Evolutionary conservation across 306 rosid species (phyloP), one percentile per base, ranked within the genome.

Genomic region (Mimosa pudica): DNA sequence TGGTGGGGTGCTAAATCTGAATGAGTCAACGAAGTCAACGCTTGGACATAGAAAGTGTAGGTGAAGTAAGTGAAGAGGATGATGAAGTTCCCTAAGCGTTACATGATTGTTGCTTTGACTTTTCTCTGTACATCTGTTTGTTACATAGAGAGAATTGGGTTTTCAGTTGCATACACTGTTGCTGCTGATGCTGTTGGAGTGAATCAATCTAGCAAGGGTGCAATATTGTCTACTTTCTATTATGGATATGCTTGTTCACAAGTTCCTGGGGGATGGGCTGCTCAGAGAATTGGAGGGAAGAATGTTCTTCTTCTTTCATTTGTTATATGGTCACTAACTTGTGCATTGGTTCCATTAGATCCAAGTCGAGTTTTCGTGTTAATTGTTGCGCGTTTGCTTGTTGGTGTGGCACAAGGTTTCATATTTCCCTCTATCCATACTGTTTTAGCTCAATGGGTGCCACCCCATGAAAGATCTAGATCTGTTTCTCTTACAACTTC

Each of bases 401-500:
- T 95, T 63, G 99, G 98, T 35, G 93, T 95, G 4, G 92, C 98
- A 1, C 99, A 95, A 70, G 99, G 99, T 0, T 95, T 95, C 63
- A 95, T 95, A 45, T 95, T 95, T 77, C 99, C 98, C 70, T 95
- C 99, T 4, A 95, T 95, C 52, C 98, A 95, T 84, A 91, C 99
- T 0, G 99, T 95, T 79, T 86, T 95, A 10, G 98, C 99, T 1
- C 99, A 93, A 77, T 95, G 99, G 99, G 99, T 95, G 66, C 99
- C 98, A 6, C 98, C 98, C 16, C 98, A 95, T 73, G 99, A 95
- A 76, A 83, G 97, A 82, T 95, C 98, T 70, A 83, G 99, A 87
- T 95, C 98, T 11, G 98, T 95, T 80, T 95, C 99, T 47, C 91
- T 93, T 14, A 91, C 98, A 0, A 93, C 98, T 45, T 91, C 97